These are phyloP conservation scores for Debaryomyces castellii DNA, from an alignment of 805 yeast species.

Conservation along the genomic window DNA sequence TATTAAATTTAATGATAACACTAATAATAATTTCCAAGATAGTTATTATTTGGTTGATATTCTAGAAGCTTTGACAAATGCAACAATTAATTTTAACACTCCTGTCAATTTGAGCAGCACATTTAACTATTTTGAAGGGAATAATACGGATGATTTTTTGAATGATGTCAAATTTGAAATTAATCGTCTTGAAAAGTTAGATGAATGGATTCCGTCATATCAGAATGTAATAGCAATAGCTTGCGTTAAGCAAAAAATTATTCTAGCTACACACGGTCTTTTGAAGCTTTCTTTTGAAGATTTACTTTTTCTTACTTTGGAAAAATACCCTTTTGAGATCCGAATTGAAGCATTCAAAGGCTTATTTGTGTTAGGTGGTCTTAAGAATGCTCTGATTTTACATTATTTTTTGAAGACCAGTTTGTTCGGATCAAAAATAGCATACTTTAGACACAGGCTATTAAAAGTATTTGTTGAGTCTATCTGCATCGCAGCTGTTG, in stretches of 20 bases:
- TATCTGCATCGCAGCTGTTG: constrained; percentile 65
- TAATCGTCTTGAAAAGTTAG: constrained; percentile 73
- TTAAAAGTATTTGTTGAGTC: constrained; percentile 47
- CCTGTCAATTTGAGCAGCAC: constrained; percentile 4
- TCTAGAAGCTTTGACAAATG: constrained; percentile 50
- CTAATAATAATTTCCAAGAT: constrained; percentile 75
- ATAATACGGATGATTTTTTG: constrained; percentile 17
- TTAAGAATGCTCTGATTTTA: constrained; percentile 61
- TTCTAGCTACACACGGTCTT: constrained; percentile 56
- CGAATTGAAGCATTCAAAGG: constrained; percentile 71
- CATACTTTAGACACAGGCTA: constrained; percentile 50
- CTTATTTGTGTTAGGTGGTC: constrained; percentile 70
- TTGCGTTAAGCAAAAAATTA: constrained; percentile 59
- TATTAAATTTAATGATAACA: constrained; percentile 81
- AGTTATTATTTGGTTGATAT: constrained; percentile 61
- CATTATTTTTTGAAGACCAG: constrained; percentile 59
- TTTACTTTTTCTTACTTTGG: constrained; percentile 51
- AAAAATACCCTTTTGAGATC: constrained; percentile 48
- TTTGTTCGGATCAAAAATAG: constrained; percentile 52
- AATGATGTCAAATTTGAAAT: constrained; percentile 56
- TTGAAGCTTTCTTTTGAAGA: constrained; percentile 54
- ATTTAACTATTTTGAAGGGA: constrained; percentile 3
- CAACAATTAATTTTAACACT: constrained; percentile 19
- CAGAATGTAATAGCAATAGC: constrained; percentile 53
- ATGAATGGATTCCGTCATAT: constrained; percentile 81